Conservation (phyloP, 495 filamentous ascomycete species). For the Penicillium daleae region DNA sequence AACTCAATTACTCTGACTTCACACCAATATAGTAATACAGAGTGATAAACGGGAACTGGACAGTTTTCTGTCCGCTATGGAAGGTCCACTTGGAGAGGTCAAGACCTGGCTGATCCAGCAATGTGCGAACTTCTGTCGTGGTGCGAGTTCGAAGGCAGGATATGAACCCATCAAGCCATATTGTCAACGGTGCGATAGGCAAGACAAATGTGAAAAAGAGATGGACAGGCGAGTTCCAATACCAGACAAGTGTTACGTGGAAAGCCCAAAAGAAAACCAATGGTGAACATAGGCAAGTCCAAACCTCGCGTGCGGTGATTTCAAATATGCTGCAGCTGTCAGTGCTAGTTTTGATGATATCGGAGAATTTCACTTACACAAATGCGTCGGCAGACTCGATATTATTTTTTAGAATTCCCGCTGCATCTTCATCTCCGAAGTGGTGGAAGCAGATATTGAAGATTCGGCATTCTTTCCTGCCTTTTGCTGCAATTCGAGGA, state of each 20-base stretch:
- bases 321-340: neutral
- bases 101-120: neutral
- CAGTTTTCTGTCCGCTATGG: neutral
- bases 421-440: neutral
- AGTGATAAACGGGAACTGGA: neutral
- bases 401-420: neutral
- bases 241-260: neutral
- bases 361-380: neutral
- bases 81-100: neutral
- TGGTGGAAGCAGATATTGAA: conserved; percentile 1
- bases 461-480: neutral
- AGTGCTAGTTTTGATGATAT: neutral
- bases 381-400: neutral
- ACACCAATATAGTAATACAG: conserved; percentile 4
- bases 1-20: neutral
- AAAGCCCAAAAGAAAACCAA: neutral
- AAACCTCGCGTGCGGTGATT: neutral
- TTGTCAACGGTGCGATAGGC: neutral
- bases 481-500: neutral
- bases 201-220: neutral
- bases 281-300: neutral
- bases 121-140: neutral
- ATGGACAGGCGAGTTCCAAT: neutral
- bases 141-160: neutral
- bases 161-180: neutral